Conservation (phyloP, 495 filamentous ascomycete species). For the Lophiostoma macrostomum region DNA sequence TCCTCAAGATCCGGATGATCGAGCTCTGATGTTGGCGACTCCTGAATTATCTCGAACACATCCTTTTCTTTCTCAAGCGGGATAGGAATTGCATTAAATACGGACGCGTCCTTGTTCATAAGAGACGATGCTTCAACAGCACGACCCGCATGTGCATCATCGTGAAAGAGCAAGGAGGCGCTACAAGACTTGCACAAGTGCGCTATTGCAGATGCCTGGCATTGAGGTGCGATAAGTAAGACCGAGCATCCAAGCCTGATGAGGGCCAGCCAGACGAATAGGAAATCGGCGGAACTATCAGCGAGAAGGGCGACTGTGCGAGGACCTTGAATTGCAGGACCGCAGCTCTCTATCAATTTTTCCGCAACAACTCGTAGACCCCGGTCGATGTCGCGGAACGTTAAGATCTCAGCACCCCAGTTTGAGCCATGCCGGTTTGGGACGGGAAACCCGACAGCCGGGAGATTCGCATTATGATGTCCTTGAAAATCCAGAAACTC, state of each 20-base stretch:
- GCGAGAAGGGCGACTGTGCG: constrained; percentile 48
- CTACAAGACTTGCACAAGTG: constrained; percentile 47
- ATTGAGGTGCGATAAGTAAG: constrained; percentile 56
- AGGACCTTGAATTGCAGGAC: neutral
- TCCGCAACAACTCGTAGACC: constrained; percentile 17
- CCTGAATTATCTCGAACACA: neutral
- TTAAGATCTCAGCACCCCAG: constrained; percentile 34
- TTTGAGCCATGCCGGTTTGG: constrained; percentile 3
- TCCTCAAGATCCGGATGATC: constrained; percentile 3
- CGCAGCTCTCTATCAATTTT: neutral
- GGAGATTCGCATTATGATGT: constrained; percentile 27
- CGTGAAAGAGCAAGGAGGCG: constrained; percentile 39
- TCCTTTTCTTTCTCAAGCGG: neutral
- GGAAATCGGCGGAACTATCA: constrained; percentile 48
- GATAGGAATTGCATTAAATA: no score
- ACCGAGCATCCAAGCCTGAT: constrained; percentile 49
- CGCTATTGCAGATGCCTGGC: constrained; percentile 42
- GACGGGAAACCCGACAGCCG: constrained; percentile 48
- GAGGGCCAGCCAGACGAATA: constrained; percentile 54
- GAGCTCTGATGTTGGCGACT: neutral
- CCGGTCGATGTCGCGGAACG: constrained; percentile 32
- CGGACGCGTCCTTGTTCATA: no score
- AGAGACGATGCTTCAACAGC: neutral
- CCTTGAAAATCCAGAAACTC: constrained; percentile 49
- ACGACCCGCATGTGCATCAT: constrained; percentile 14